Evolutionary conservation across 2,329 filamentous ascomycete species (phyloP).

Genomic region (Sporothrix humicola): DNA sequence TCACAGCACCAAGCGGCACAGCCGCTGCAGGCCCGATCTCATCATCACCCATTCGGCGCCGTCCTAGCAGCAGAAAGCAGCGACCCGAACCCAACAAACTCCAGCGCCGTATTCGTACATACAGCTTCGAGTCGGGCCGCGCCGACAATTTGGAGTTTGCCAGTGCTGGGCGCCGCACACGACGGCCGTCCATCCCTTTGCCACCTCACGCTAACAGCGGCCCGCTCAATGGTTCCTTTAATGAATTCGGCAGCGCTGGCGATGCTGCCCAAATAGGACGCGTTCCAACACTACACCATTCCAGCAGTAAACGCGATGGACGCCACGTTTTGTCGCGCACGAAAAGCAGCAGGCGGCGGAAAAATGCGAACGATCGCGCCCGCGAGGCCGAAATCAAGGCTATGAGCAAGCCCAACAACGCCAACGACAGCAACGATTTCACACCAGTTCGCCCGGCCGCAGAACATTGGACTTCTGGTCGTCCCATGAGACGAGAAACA

Average conservation of each 20-base stretch:
- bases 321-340: conserved; percentile 66
- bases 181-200: conserved; percentile 27
- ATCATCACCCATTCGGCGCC: conserved; percentile 38
- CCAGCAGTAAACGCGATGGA: conserved; percentile 61
- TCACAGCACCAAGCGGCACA: conserved; percentile 40
- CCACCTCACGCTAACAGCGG: conserved; percentile 24
- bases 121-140: conserved; percentile 68
- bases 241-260: background rate
- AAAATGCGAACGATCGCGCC: conserved; percentile 70
- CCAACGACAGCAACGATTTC: conserved; percentile 49
- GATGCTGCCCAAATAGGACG: conserved; percentile 46
- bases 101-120: conserved; percentile 56
- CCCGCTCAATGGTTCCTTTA: conserved; percentile 12
- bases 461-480: conserved; percentile 64
- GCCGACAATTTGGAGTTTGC: conserved; percentile 58
- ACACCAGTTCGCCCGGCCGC: conserved; percentile 68
- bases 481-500: conserved; percentile 66
- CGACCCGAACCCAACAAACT: conserved; percentile 56
- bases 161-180: conserved; percentile 33
- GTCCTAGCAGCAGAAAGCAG: conserved; percentile 50
- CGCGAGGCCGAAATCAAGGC: conserved; percentile 88
- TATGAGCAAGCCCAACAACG: conserved; percentile 64
- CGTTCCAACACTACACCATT: conserved; percentile 62
- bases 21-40: conserved; percentile 41
- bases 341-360: conserved; percentile 80